These are phyloP conservation scores for Boletus tylopilopsis DNA, from an alignment of 768 basidiomycete species.

Conservation along the genomic window DNA sequence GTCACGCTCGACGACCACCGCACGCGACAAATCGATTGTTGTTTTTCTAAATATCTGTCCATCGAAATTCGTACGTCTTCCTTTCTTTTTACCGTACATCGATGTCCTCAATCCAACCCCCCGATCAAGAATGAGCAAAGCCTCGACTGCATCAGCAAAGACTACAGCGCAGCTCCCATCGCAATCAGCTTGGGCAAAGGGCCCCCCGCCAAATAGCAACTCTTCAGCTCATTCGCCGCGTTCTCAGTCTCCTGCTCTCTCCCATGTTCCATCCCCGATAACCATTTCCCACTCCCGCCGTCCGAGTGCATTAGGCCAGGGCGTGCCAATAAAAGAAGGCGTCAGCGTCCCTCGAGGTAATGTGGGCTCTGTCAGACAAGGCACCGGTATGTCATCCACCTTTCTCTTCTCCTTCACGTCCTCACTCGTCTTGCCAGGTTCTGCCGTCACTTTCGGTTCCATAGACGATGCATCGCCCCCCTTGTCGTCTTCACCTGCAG, in stretches of 20 bases:
- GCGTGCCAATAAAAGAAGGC: conserved; percentile 74
- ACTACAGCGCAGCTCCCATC: conserved; percentile 67
- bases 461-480: conserved; percentile 77
- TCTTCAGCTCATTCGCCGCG: conserved; percentile 58
- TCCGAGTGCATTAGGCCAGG: conserved; percentile 69
- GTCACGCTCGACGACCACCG: conserved; percentile 83
- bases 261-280: conserved; percentile 42
- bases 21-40: conserved; percentile 56
- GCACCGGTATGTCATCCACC: conserved; percentile 36
- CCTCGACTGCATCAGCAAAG: conserved; percentile 71
- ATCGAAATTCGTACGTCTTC: conserved; percentile 41
- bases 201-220: conserved; percentile 63
- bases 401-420: conserved; percentile 1
- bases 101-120: neutral
- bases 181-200: conserved; percentile 90
- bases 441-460: conserved; percentile 83
- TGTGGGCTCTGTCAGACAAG: conserved; percentile 62
- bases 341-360: conserved; percentile 65
- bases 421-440: conserved; percentile 37
- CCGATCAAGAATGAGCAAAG: conserved; percentile 87
- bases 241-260: conserved; percentile 73
- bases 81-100: neutral
- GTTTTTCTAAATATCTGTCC: conserved; percentile 44
- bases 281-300: conserved; percentile 69
- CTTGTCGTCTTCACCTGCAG: conserved; percentile 80